These are phyloP conservation scores for Thymus mandschuricus DNA, from an alignment of 257 asterid species.

Conservation along the genomic window DNA sequence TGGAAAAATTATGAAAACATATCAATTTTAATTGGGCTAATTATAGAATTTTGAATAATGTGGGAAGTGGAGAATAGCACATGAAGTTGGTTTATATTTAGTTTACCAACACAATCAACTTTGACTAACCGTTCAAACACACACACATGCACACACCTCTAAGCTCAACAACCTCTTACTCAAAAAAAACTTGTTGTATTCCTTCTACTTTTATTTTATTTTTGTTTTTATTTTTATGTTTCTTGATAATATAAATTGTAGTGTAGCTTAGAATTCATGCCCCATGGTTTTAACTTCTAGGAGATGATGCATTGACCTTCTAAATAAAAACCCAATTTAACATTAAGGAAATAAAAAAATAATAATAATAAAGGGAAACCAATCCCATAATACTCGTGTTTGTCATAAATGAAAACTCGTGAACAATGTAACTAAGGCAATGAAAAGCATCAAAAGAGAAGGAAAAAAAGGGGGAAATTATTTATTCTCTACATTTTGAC, in stretches of 20 bases:
- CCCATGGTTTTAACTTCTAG: no score
- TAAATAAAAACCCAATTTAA: no score
- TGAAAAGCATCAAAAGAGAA: not conserved
- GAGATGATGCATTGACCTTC: no score
- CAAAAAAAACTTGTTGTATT: slow-evolving; percentile 6
- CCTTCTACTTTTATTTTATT: not conserved
- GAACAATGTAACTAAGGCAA: no score
- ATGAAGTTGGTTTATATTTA: slow-evolving; percentile 8
- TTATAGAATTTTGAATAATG: not conserved
- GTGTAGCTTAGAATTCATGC: not conserved
- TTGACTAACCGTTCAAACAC: slow-evolving; percentile 32
- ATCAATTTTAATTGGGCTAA: slow-evolving; percentile 4
- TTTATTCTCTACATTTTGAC: no score
- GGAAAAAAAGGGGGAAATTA: not conserved
- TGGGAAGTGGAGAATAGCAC: not conserved
- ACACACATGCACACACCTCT: slow-evolving; percentile 29
- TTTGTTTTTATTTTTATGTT: not conserved
- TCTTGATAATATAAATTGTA: not conserved
- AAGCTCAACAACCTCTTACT: slow-evolving; percentile 12
- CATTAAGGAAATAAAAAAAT: no score
- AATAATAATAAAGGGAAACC: no score
- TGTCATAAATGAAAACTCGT: not conserved
- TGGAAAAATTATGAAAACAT: slow-evolving; percentile 9
- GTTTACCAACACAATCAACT: slow-evolving; percentile 31
- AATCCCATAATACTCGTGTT: not conserved